These are phyloP conservation scores for Lactarius sanguifluus DNA, from an alignment of 768 basidiomycete genomes.

Conservation along the genomic window DNA sequence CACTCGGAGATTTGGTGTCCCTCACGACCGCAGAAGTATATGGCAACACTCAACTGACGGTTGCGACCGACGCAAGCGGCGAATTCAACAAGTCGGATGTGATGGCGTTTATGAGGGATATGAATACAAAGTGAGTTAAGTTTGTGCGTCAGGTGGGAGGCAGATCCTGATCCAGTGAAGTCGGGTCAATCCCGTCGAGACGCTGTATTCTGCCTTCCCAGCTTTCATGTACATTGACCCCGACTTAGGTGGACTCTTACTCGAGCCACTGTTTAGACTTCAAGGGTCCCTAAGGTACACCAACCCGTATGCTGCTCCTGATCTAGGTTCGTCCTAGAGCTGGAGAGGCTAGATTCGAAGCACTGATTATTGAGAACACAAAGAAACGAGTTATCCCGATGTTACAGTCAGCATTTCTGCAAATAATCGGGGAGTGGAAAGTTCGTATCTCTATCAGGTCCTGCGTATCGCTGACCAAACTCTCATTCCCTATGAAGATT, in stretches of 20 bases:
- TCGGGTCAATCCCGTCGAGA: slow-evolving; percentile 52
- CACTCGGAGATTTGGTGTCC: slow-evolving; percentile 52
- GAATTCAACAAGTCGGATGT: slow-evolving; percentile 52
- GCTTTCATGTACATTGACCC: slow-evolving; percentile 56
- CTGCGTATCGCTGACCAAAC: not conserved
- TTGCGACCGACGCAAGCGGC: slow-evolving; percentile 47
- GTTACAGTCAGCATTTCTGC: not conserved
- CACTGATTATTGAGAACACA: not conserved
- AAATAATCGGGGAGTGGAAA: slow-evolving; percentile 13
- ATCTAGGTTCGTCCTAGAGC: slow-evolving; percentile 26
- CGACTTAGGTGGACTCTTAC: slow-evolving; percentile 39
- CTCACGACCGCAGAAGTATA: slow-evolving; percentile 56
- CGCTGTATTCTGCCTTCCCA: slow-evolving; percentile 51
- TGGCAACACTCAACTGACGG: slow-evolving; percentile 53
- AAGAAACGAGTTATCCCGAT: slow-evolving; percentile 16
- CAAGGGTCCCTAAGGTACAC: slow-evolving; percentile 24
- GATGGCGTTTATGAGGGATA: slow-evolving; percentile 49
- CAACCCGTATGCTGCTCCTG: slow-evolving; percentile 23
- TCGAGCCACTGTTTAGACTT: slow-evolving; percentile 31
- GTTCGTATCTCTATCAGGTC: slow-evolving; percentile 2
- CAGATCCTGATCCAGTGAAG: slow-evolving; percentile 9
- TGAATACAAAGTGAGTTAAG: slow-evolving; percentile 39
- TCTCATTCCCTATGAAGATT: slow-evolving; percentile 24
- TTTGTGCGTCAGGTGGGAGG: slow-evolving; percentile 1
- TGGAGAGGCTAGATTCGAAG: too few relatives aligned